Base-by-base conservation (phyloP, 2,329 filamentous ascomycete genomes). In the Talaromyces verruculosus region DNA sequence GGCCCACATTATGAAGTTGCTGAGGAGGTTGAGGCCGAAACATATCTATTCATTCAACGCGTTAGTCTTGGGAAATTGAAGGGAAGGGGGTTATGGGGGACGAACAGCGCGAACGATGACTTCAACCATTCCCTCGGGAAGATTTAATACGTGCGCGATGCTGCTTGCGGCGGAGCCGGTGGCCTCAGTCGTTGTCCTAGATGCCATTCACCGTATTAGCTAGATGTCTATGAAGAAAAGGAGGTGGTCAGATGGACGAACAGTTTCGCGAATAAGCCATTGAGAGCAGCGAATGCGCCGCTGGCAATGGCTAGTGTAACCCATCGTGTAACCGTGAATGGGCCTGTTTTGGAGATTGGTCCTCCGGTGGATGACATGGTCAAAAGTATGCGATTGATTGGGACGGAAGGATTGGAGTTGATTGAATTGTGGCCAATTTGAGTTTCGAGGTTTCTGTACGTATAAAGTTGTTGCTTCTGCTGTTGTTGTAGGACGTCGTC, bases 181-280 rank as follows among this genome's bases (percentile, higher is more conserved):
- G 67, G 88, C 80, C 53, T 83, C 77, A 11, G 87, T 88, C 17
- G 87, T 89, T 67, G 87, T 89, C 67, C 85, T 87, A 68, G 53
- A 37, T 55, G 7, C 10, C 15, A 37, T 61, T 35, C 15, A 47
- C 68, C 68, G 33, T 41, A 61, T 59, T 59, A 53, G 41, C 35
- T 28, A 28, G 13, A 11, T 6, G 47, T 7, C 22, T 19, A 25
- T 59, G n/a, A 58, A 47, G 28, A 47, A 17, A 19, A 1, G 17
- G 15, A 33, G 7, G 3, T 25, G 15, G 39, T 25, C 1, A 15
- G 25, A n/a, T 11, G 22, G 47, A 72, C 76, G 47, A 79, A 87
- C 84, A 89, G 80, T 76, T 89, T 89, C 11, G 87, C 87, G 74
- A 89, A 89, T n/a, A 88, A 83, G 61, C 87, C 87, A 70, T 89